Base-by-base conservation (phyloP, 2,329 filamentous ascomycete species). In the Aspergillus tubingensis region DNA sequence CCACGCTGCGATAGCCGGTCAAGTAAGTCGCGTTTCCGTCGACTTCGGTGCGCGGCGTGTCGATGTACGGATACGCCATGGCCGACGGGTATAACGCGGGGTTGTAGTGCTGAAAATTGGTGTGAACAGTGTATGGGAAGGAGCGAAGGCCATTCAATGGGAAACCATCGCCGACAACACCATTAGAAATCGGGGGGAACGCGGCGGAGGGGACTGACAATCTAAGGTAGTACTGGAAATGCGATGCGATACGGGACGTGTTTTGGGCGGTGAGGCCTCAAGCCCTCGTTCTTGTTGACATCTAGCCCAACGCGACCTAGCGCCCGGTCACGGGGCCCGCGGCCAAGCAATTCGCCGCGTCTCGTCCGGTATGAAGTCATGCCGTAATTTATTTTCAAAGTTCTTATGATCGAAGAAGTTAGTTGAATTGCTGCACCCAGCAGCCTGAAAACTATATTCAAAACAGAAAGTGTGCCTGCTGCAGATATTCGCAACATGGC, bases 21-120 rank as follows among this genome's bases (percentile, higher is more conserved):
- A 96, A 82, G 76, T 89, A 94, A 67, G 92, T 96, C 77, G 87
- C 88, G 83, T 97, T 92, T 72, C 90, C 92, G 67, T 88, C 77
- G 72, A 92, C 90, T 70, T 79, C 76, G 63, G 92, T 96, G 74
- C 90, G 89, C 71, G 94, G 94, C 69, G 93, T 96, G 78, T 95
- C 90, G 78, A 96, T 84, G 72, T 88, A 88, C 43, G 85, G 84
- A 65, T 85, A 83, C 61, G 83, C 85, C 88, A 91, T 91, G 68
- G 70, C 80, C 75, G 61, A 61, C 57, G 61, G 67, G 49, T 32
- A 59, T 39, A 44, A 36, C 32, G 25, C 32, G 61, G 63, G 19
- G 52, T 59, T 49, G 62, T 55, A 15, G 15, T 66, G 52, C 36
- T 17, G 44, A 44, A 13, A n/a, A 39, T 51, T 39, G 21, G 47